Conservation (phyloP, 495 filamentous ascomycete genomes). For the Tetracladium marchalianum region DNA sequence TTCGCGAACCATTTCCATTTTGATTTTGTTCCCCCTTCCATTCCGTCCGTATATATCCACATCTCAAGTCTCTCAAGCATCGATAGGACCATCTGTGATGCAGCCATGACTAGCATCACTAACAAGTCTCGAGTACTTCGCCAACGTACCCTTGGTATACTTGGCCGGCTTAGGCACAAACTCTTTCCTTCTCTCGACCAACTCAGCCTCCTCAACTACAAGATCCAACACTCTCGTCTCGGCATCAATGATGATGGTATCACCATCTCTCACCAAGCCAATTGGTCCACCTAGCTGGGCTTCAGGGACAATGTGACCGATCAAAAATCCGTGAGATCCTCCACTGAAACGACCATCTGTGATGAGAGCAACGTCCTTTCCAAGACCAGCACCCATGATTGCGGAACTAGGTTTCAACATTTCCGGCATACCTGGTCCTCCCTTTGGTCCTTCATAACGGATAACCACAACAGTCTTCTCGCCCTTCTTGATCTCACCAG, state of each 20-base stretch:
- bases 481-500: conserved; percentile 81
- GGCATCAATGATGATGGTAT: conserved; percentile 62
- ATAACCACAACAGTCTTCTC: conserved; percentile 98
- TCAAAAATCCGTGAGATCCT: conserved; percentile 70
- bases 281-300: conserved; percentile 62
- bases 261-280: conserved; percentile 57
- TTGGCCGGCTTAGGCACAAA: conserved; percentile 57
- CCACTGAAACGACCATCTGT: conserved; percentile 73
- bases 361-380: conserved; percentile 70
- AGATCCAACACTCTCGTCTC: conserved; percentile 53
- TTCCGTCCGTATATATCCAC: too few relatives aligned
- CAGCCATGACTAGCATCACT: conserved; percentile 72
- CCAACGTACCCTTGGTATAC: conserved; percentile 63
- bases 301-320: conserved; percentile 66
- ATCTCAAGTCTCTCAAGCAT: background rate
- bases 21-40: too few relatives aligned
- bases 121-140: conserved; percentile 64
- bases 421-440: conserved; percentile 77
- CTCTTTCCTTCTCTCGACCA: conserved; percentile 51
- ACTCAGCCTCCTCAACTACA: conserved; percentile 48
- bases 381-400: conserved; percentile 80
- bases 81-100: conserved; percentile 50
- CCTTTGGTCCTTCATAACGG: conserved; percentile 84
- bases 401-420: conserved; percentile 77
- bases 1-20: too few relatives aligned